A percentile compares a stretch with the other conserved stretches of the same genome.
phyloP scores from a whole-genome alignment of 2,329 filamentous ascomycete genomes.

The Fusarium proliferatum region DNA sequence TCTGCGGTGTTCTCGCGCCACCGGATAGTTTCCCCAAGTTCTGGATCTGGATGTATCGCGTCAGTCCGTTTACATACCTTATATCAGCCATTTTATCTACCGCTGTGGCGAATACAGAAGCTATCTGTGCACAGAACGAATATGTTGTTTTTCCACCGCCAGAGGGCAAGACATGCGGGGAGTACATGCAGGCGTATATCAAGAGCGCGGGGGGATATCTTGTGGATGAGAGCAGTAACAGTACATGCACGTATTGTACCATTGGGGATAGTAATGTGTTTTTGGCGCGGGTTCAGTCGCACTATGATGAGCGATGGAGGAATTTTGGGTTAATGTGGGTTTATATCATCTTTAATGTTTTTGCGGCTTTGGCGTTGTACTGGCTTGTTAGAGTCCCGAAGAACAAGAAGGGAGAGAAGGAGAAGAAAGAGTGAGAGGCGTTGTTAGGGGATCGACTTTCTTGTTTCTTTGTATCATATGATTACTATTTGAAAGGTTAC shows the following conservation, averaged over 20 bases:
- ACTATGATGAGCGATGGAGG: conserved; percentile 72
- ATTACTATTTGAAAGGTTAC: not conserved
- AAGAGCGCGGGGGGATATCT: conserved; percentile 63
- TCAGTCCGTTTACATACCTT: conserved; percentile 86
- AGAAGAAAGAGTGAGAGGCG: not conserved
- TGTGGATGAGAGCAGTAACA: conserved; percentile 57
- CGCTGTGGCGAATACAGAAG: conserved; percentile 73
- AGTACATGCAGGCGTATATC: conserved; percentile 68
- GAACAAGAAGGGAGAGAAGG: conserved; percentile 47
- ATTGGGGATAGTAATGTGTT: conserved; percentile 64
- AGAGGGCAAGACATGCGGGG: conserved; percentile 64
- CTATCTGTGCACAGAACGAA: conserved; percentile 77
- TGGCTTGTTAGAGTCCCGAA: conserved; percentile 64
- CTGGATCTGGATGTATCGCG: conserved; percentile 65
- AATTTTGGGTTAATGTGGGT: conserved; percentile 74
- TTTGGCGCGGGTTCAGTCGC: conserved; percentile 59
- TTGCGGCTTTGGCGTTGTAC: conserved; percentile 65
- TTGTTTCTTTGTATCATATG: fast-evolving
- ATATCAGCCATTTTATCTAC: conserved; percentile 77
- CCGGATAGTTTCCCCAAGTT: conserved; percentile 67
- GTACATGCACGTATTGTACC: conserved; percentile 66
- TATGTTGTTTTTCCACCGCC: conserved; percentile 73
- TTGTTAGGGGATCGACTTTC: fast-evolving
- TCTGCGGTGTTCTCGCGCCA: conserved; percentile 42
- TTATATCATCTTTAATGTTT: conserved; percentile 69